Evolutionary conservation across 345 rosid genomes (phyloP).

Genomic region (Chamaenerion angustifolium): DNA sequence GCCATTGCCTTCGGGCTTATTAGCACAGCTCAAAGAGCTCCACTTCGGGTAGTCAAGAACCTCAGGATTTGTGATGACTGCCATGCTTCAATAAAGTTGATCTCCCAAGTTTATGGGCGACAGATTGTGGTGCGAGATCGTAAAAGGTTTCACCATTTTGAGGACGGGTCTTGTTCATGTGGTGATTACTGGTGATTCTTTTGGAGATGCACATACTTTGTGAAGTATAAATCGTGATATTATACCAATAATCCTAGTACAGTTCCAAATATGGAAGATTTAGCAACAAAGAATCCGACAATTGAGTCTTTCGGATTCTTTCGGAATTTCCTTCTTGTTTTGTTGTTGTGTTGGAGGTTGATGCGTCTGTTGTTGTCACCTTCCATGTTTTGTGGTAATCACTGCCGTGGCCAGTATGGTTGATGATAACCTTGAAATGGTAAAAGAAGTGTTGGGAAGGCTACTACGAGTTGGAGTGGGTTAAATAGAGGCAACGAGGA

Average conservation of each 20-base stretch:
- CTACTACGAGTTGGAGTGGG: too few species aligned
- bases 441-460: too few species aligned
- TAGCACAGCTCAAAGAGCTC: conserved; percentile 32
- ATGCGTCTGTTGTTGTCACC: too few species aligned
- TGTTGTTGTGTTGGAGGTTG: too few species aligned
- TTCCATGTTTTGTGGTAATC: too few species aligned
- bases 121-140: conserved; percentile 44
- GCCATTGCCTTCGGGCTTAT: conserved; percentile 52
- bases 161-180: conserved; percentile 53
- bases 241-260: too few species aligned
- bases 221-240: too few species aligned
- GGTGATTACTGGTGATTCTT: conserved; percentile 40
- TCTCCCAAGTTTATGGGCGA: conserved; percentile 39
- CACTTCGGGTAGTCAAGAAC: conserved; percentile 49
- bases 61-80: conserved; percentile 61
- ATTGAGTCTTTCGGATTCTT: conserved; percentile 3
- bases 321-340: conserved; percentile 35
- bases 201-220: background rate
- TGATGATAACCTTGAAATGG: too few species aligned
- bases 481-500: too few species aligned
- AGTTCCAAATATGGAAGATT: too few species aligned
- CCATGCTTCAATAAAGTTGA: conserved; percentile 49
- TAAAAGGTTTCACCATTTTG: conserved; percentile 61
- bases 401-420: too few species aligned
- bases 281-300: too few species aligned